Percentiles rank a stretch among this genome's conserved stretches.
phyloP scores from a whole-genome alignment of 179 eudicot genomes.

The Silene coronaria region DNA sequence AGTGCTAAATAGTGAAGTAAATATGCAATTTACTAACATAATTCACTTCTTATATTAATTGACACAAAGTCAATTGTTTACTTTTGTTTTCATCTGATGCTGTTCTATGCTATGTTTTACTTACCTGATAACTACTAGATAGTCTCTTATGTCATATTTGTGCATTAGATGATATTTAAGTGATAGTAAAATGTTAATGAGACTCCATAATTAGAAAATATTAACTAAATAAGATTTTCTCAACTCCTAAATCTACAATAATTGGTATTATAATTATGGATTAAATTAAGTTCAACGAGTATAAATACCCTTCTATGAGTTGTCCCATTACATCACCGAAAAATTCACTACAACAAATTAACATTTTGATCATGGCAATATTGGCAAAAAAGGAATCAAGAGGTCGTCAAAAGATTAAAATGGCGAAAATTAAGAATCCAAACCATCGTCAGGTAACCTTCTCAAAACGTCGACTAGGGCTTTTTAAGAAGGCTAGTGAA shows the following conservation, averaged over 20 bases:
- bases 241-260: conserved; percentile 35
- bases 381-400: conserved; percentile 30
- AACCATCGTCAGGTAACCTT: conserved; percentile 48
- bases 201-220: conserved; percentile 34
- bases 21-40: not conserved
- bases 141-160: conserved; percentile 7
- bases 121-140: not conserved
- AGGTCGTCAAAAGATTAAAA: conserved; percentile 57
- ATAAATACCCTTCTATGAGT: conserved; percentile 18
- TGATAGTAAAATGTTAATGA: conserved; percentile 22
- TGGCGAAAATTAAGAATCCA: conserved; percentile 36
- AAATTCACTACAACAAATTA: not conserved
- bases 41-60: not conserved
- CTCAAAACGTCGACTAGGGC: conserved; percentile 48
- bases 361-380: conserved; percentile 25
- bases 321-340: not conserved
- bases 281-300: conserved; percentile 11
- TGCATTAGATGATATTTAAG: conserved; percentile 21
- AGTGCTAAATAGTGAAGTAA: not conserved
- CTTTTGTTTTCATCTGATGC: conserved; percentile 1
- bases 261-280: conserved; percentile 23
- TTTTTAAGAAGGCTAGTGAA: conserved; percentile 51
- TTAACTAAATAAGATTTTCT: conserved; percentile 32
- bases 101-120: conserved; percentile 13
- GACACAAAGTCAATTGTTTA: not conserved